phyloP scores from a whole-genome alignment of 495 filamentous ascomycete species.

The Neurospora sp. region DNA sequence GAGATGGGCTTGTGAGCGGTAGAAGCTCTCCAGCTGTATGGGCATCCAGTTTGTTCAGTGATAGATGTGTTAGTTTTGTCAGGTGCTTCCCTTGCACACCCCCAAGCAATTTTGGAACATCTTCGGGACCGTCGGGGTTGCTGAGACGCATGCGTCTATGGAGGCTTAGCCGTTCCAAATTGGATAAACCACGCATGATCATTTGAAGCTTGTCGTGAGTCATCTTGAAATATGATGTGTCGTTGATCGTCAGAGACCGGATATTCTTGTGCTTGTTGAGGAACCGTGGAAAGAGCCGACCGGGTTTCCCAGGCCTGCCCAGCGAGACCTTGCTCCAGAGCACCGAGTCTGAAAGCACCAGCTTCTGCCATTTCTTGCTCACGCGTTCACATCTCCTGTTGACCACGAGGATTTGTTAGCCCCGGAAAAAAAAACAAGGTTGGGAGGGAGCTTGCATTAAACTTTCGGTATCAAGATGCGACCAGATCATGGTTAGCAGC shows the following conservation, averaged over 20 bases:
- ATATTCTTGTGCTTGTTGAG: slow-evolving; percentile 7
- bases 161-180: slow-evolving; percentile 10
- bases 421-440: neutral
- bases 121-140: neutral
- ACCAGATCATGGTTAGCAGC: slow-evolving; percentile 13
- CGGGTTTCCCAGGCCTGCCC: slow-evolving; percentile 7
- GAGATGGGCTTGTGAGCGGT: neutral
- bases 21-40: slow-evolving; percentile 1
- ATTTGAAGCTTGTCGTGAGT: neutral
- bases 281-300: slow-evolving; percentile 7
- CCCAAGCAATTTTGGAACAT: neutral
- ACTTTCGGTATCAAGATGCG: slow-evolving; percentile 4
- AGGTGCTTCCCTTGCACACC: neutral
- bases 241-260: slow-evolving; percentile 7
- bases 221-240: slow-evolving; percentile 7
- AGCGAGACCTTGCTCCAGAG: slow-evolving; percentile 14
- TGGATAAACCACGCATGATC: slow-evolving; percentile 5
- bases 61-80: neutral
- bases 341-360: slow-evolving; percentile 4
- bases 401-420: neutral
- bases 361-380: slow-evolving; percentile 13
- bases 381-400: slow-evolving; percentile 12
- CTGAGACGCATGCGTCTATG: neutral
- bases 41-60: neutral
- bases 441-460: slow-evolving; percentile 9